These are phyloP conservation scores for Rhodotorula diobovata DNA, from an alignment of 768 basidiomycete genomes.

Conservation along the genomic window DNA sequence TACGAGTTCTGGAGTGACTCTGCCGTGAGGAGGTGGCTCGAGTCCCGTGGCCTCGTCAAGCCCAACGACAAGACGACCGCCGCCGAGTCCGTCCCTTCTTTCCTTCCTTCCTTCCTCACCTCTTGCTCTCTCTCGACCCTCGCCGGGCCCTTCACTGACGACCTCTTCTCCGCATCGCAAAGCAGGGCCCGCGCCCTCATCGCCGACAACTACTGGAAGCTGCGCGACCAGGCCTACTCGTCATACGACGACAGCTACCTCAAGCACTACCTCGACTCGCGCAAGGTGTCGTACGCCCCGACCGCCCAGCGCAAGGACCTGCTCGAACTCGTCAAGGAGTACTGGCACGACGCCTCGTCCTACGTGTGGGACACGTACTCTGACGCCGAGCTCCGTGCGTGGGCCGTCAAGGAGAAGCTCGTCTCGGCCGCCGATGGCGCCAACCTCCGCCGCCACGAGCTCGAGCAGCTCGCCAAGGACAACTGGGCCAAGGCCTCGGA, in stretches of 20 bases:
- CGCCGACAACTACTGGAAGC: slow-evolving; percentile 49
- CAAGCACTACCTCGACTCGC: slow-evolving; percentile 71
- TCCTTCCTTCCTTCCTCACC: slow-evolving; percentile 1
- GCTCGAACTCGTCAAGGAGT: slow-evolving; percentile 23
- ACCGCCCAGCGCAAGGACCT: slow-evolving; percentile 31
- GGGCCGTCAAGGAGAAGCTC: slow-evolving; percentile 39
- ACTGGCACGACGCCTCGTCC: slow-evolving; percentile 29
- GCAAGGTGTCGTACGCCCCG: slow-evolving; percentile 59
- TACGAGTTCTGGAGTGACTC: slow-evolving; percentile 41
- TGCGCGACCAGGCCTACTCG: slow-evolving; percentile 48
- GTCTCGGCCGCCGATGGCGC: slow-evolving; percentile 21
- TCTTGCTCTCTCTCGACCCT: background rate
- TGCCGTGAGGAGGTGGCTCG: slow-evolving; percentile 40
- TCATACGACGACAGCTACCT: slow-evolving; percentile 75
- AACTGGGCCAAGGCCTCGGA: slow-evolving; percentile 63
- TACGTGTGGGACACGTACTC: slow-evolving; percentile 43
- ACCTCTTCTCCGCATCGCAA: slow-evolving; percentile 17
- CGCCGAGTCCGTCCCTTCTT: slow-evolving; percentile 15
- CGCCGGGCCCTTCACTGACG: background rate
- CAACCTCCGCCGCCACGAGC: slow-evolving; percentile 60
- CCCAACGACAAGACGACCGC: slow-evolving; percentile 26
- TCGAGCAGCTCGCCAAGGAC: slow-evolving; percentile 64
- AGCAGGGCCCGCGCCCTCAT: slow-evolving; percentile 48
- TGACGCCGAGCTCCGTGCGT: slow-evolving; percentile 41
- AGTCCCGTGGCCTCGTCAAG: slow-evolving; percentile 38